phyloP scores from a whole-genome alignment of 192 early-diverging fungal genomes.

The Kappamyces sp. region DNA sequence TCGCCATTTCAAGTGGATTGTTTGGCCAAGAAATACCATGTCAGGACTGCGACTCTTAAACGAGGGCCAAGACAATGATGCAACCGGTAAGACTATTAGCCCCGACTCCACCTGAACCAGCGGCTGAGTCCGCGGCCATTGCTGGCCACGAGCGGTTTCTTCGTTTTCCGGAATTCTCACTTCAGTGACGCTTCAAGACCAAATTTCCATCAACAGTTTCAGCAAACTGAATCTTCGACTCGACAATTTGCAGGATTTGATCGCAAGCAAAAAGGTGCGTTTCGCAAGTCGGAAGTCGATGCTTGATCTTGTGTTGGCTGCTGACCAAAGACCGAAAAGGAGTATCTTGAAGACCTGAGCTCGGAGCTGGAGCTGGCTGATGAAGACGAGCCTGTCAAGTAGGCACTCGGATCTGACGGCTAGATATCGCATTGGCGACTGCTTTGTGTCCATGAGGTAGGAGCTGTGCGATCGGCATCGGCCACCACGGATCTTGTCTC shows the following conservation, averaged over 20 bases:
- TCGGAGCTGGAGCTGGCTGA: slow-evolving; percentile 88
- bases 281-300: background rate
- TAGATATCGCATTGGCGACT: slow-evolving; percentile 82
- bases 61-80: no score
- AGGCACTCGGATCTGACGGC: slow-evolving; percentile 15
- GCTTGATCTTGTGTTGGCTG: background rate
- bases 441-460: slow-evolving; percentile 57
- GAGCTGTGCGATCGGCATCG: background rate
- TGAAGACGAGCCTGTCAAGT: slow-evolving; percentile 80
- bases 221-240: slow-evolving; percentile 74
- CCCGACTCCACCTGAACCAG: no score
- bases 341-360: slow-evolving; percentile 90
- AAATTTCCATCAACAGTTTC: slow-evolving; percentile 92
- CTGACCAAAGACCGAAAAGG: slow-evolving; percentile 64
- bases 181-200: slow-evolving; percentile 51
- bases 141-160: no score
- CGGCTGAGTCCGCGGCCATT: no score
- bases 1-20: no score
- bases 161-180: no score
- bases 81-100: no score
- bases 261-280: slow-evolving; percentile 72
- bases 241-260: slow-evolving; percentile 70
- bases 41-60: no score
- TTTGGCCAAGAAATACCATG: no score
- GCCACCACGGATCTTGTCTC: slow-evolving; percentile 27